Conservation (phyloP, 2,329 filamentous ascomycete genomes). For the Leptographium radiaticola region DNA sequence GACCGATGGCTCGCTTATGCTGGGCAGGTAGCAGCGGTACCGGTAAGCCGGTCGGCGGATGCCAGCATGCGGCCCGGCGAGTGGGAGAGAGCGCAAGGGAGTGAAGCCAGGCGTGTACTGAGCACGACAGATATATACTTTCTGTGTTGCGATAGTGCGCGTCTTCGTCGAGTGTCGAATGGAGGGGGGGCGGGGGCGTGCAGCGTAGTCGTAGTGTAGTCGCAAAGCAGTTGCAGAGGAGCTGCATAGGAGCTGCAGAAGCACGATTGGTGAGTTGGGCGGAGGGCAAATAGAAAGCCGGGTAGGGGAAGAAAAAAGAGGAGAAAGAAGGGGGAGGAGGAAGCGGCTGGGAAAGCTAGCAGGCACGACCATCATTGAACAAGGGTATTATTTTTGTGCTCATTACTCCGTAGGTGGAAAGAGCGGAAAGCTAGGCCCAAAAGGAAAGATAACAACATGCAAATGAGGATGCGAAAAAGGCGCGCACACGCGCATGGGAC, state of each 20-base stretch:
- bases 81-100: not conserved
- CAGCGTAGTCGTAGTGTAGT: too few relatives aligned
- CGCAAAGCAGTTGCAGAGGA: not conserved
- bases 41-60: constrained; percentile 1
- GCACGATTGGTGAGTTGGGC: not conserved
- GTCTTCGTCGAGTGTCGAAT: not conserved
- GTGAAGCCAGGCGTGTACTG: not conserved
- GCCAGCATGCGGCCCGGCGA: not conserved
- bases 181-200: not conserved
- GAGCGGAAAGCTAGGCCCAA: not conserved
- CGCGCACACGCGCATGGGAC: not conserved
- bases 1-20: too few relatives aligned
- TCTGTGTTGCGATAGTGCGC: not conserved
- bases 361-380: not conserved
- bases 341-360: not conserved
- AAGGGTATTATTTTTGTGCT: not conserved
- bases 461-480: not conserved
- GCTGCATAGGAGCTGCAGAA: not conserved
- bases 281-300: not conserved
- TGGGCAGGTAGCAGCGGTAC: not conserved
- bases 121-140: not conserved
- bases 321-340: not conserved
- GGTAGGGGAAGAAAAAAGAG: not conserved
- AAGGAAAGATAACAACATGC: not conserved
- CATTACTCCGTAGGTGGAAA: not conserved